Evolutionary conservation across 805 yeast genomes (phyloP).

Genomic region (Jamesozyma jinghongensis): DNA sequence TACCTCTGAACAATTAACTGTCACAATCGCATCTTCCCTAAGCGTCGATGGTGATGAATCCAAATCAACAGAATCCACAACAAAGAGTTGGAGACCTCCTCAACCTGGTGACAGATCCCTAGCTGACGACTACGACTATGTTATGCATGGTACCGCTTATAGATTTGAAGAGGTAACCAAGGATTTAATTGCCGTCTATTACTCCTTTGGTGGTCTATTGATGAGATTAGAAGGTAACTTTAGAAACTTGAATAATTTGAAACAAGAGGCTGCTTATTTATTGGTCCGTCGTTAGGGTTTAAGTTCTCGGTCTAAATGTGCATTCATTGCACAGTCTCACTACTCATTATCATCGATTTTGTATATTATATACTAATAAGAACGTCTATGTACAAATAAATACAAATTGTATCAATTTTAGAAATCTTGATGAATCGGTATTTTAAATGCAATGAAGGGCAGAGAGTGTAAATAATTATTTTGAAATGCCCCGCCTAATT

Average conservation of each 20-base stretch:
- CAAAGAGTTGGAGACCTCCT: conserved; percentile 45
- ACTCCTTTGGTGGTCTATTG: conserved; percentile 91
- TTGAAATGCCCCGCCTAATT: neutral
- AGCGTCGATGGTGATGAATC: conserved; percentile 42
- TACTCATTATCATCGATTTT: no score
- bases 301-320: no score
- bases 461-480: no score
- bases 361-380: neutral
- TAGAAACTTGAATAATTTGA: conserved; percentile 76
- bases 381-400: no score
- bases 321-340: neutral
- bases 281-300: conserved; percentile 63
- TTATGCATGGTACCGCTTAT: conserved; percentile 96
- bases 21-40: conserved; percentile 75
- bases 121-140: conserved; percentile 96
- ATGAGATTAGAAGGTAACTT: conserved; percentile 93
- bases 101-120: conserved; percentile 73
- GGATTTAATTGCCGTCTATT: conserved; percentile 75
- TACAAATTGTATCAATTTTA: no score
- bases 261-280: conserved; percentile 89
- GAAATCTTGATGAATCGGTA: no score
- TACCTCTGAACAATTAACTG: conserved; percentile 66
- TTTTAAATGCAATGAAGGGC: no score
- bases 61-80: conserved; percentile 28
- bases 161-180: conserved; percentile 77